Evolutionary conservation across 768 basidiomycete genomes (phyloP).

Genomic region (Clitopilus passeckerianus): DNA sequence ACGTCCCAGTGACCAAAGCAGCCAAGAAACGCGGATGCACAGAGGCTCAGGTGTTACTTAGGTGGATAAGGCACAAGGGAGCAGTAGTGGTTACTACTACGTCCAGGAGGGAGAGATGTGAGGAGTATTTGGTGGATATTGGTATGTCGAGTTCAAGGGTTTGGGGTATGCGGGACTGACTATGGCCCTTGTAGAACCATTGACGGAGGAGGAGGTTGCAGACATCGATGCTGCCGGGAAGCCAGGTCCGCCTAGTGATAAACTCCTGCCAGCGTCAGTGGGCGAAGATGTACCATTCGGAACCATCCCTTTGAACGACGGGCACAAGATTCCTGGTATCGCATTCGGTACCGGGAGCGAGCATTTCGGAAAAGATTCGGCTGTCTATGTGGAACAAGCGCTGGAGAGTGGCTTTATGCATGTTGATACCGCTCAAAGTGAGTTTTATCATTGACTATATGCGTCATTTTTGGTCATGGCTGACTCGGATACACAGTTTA

Average conservation of each 20-base stretch:
- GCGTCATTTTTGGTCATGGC: background rate
- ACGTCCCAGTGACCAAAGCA: slow-evolving; percentile 47
- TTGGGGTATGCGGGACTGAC: too few relatives aligned
- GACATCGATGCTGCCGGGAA: slow-evolving; percentile 63
- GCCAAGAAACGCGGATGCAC: slow-evolving; percentile 51
- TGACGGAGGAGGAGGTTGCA: slow-evolving; percentile 48
- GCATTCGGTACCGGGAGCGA: slow-evolving; percentile 59
- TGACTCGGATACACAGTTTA: background rate
- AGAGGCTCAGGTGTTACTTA: slow-evolving; percentile 60
- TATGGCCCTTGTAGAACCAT: too few relatives aligned
- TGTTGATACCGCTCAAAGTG: slow-evolving; percentile 33
- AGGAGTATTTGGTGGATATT: slow-evolving; percentile 65
- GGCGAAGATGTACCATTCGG: background rate
- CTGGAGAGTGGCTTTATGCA: slow-evolving; percentile 12
- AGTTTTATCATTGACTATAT: slow-evolving; percentile 4
- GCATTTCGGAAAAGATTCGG: slow-evolving; percentile 41
- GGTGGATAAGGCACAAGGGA: slow-evolving; percentile 67
- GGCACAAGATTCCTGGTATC: slow-evolving; percentile 50
- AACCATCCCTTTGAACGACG: background rate
- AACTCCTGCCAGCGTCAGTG: background rate
- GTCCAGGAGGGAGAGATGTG: slow-evolving; percentile 54
- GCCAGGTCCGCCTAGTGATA: slow-evolving; percentile 34
- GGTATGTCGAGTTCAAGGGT: slow-evolving; percentile 15
- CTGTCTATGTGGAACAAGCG: slow-evolving; percentile 19
- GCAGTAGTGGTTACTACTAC: slow-evolving; percentile 60